Conservation (phyloP, 23 red algal genomes). For the Gracilaria gracilis region DNA sequence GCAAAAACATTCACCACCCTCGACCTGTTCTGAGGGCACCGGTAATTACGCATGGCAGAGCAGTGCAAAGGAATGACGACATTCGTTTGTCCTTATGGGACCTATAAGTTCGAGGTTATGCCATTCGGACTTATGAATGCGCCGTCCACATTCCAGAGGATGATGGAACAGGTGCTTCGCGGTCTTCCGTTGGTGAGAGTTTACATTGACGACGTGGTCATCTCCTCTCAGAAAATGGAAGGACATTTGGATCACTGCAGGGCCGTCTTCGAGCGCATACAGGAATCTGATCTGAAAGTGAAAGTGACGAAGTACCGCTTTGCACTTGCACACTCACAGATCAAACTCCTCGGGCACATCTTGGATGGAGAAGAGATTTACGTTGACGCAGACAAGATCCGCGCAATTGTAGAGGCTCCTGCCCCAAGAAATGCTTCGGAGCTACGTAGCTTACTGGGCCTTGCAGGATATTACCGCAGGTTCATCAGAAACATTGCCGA, state of each 20-base stretch:
- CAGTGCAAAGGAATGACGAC: conserved; percentile 8
- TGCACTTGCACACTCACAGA: neutral
- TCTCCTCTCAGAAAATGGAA: conserved; percentile 12
- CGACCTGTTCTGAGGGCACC: conserved; percentile 1
- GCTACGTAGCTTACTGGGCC: neutral
- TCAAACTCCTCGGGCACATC: neutral
- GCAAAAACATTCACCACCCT: conserved; percentile 6
- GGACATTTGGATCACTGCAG: neutral
- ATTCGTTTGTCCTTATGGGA: conserved; percentile 5
- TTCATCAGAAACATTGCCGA: conserved; percentile 41
- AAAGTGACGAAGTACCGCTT: conserved; percentile 11
- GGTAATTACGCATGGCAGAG: conserved; percentile 5
- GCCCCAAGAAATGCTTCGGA: neutral
- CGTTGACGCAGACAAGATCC: conserved; percentile 1
- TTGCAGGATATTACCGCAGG: conserved; percentile 18
- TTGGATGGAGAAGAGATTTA: neutral
- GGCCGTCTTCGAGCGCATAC: neutral
- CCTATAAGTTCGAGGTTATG: conserved; percentile 28
- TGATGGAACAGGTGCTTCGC: conserved; percentile 10
- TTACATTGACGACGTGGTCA: conserved; percentile 5
- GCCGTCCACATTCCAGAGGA: conserved; percentile 25
- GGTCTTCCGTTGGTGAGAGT: neutral
- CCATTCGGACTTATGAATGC: conserved; percentile 42
- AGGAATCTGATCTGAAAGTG: neutral
- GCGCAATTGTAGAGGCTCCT: neutral